These are phyloP conservation scores for Penicillium sclerotigenum DNA, from an alignment of 2,329 filamentous ascomycete species.

Conservation along the genomic window DNA sequence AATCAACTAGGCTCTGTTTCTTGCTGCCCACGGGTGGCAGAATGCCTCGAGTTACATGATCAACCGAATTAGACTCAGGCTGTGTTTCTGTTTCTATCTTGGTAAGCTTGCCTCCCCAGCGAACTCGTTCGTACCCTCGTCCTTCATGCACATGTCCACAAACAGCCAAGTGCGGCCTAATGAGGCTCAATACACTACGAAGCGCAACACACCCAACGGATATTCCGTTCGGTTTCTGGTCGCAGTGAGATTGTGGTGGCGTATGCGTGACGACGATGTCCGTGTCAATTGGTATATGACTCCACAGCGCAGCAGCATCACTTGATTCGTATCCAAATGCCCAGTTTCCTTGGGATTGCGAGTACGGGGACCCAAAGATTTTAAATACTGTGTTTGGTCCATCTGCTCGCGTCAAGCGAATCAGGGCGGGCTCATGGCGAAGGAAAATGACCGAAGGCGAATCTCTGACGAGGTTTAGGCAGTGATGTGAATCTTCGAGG, in stretches of 20 bases:
- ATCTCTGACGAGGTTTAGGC: conserved; percentile 42
- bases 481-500: conserved; percentile 46
- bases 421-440: conserved; percentile 46
- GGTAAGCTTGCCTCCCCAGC: conserved; percentile 39
- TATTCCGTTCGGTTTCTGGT: conserved; percentile 34
- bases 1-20: conserved; percentile 54
- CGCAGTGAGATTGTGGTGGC: conserved; percentile 51
- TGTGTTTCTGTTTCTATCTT: not conserved
- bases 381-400: conserved; percentile 51
- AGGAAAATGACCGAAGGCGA: conserved; percentile 51
- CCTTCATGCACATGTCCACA: conserved; percentile 61
- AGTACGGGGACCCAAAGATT: conserved; percentile 59
- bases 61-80: not conserved
- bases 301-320: conserved; percentile 48
- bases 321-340: conserved; percentile 54
- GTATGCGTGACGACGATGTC: conserved; percentile 58
- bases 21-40: conserved; percentile 49
- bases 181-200: conserved; percentile 42
- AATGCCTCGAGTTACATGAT: conserved; percentile 17
- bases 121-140: conserved; percentile 52
- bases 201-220: conserved; percentile 52
- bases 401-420: conserved; percentile 45
- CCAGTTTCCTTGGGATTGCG: conserved; percentile 48
- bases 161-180: conserved; percentile 52
- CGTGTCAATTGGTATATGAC: conserved; percentile 48